Conservation (phyloP, 1,284 basidiomycete genomes). For the Cryptococcus sp. region DNA sequence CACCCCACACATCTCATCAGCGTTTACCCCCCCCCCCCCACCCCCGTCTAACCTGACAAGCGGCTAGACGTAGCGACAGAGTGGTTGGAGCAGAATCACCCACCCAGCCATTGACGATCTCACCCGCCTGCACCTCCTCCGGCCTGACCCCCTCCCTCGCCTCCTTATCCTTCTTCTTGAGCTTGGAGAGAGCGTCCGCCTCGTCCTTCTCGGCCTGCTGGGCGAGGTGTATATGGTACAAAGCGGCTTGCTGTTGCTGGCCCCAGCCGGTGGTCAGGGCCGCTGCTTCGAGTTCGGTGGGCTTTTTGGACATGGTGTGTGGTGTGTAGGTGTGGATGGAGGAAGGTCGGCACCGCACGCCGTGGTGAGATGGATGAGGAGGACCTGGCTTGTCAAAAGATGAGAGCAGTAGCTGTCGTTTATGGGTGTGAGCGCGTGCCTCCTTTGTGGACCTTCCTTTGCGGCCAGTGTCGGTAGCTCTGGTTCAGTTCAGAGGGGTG, state of each 20-base stretch:
- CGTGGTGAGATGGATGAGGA: no score
- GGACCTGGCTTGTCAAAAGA: no score
- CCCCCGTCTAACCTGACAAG: neutral
- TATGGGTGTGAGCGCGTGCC: neutral
- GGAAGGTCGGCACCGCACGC: no score
- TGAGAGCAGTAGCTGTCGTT: neutral
- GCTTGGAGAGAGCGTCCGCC: constrained; percentile 14
- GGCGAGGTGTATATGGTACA: constrained; percentile 13
- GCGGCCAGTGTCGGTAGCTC: no score
- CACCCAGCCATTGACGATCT: constrained; percentile 25
- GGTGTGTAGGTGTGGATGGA: no score
- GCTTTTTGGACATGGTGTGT: constrained; percentile 12
- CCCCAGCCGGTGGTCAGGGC: constrained; percentile 12
- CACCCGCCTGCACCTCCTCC: constrained; percentile 10
- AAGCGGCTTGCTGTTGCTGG: constrained; percentile 16
- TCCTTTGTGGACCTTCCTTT: no score
- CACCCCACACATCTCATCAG: neutral
- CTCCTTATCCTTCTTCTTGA: constrained; percentile 13
- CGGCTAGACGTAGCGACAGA: no score
- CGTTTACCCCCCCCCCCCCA: neutral
- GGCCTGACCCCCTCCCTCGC: constrained; percentile 9
- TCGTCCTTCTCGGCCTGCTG: constrained; percentile 14
- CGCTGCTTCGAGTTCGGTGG: constrained; percentile 13
- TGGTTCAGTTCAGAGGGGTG: no score
- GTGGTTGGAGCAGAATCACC: constrained; percentile 11